Percentiles rank a stretch among this genome's conserved stretches.
These are phyloP conservation scores for Pulveroboletus sp. DNA, from an alignment of 768 basidiomycete species.

Conservation along the genomic window DNA sequence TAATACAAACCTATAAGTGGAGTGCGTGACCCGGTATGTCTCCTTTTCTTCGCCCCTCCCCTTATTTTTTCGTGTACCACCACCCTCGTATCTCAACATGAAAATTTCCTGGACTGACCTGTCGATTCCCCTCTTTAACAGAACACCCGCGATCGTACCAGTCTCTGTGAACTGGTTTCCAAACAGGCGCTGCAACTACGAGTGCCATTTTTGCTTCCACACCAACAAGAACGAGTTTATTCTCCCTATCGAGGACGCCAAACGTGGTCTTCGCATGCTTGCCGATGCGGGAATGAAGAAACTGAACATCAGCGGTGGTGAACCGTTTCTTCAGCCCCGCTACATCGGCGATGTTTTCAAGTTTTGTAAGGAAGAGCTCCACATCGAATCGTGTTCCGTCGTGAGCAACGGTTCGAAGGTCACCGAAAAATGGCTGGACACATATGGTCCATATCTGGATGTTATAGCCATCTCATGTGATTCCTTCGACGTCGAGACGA, in stretches of 20 bases:
- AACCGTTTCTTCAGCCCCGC: constrained; percentile 34
- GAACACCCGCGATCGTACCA: constrained; percentile 8
- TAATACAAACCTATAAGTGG: too few species aligned
- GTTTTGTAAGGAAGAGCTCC: constrained; percentile 35
- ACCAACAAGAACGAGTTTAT: constrained; percentile 34
- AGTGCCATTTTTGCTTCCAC: constrained; percentile 40
- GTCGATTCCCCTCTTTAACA: constrained; percentile 11
- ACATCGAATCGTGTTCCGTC: constrained; percentile 33
- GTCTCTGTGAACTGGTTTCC: constrained; percentile 29
- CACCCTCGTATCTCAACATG: constrained; percentile 2
- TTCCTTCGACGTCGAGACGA: constrained; percentile 34
- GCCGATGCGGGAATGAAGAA: constrained; percentile 33
- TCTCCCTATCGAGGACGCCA: constrained; percentile 34
- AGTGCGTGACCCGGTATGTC: too few species aligned
- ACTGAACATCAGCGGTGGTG: constrained; percentile 35
- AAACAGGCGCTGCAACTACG: constrained; percentile 31
- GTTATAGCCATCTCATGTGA: constrained; percentile 42
- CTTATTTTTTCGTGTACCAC: not conserved
- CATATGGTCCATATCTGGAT: constrained; percentile 36
- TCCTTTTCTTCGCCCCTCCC: not conserved
- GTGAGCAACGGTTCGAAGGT: constrained; percentile 39
- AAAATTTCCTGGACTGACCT: constrained; percentile 16
- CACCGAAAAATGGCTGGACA: constrained; percentile 38
- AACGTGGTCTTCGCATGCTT: constrained; percentile 31
- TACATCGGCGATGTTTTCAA: constrained; percentile 38